Conservation (phyloP, 208 protist genomes). For the Crithidia bombi region DNA sequence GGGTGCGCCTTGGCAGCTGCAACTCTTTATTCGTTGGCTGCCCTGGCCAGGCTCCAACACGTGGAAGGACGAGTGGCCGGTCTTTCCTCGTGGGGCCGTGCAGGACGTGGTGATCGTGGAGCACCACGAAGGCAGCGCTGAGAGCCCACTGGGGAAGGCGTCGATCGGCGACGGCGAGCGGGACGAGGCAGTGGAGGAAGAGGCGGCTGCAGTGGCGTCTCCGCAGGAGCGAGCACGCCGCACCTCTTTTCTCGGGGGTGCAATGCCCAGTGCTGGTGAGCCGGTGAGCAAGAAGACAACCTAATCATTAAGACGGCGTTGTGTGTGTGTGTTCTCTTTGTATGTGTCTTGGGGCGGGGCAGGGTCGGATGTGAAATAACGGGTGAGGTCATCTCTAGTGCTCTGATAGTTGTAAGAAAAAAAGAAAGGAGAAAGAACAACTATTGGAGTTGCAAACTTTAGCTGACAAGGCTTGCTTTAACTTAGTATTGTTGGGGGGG, state of each 20-base stretch:
- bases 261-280: slow-evolving; percentile 1
- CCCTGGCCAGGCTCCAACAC: slow-evolving; percentile 55
- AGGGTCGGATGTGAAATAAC: too few species aligned
- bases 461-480: too few species aligned
- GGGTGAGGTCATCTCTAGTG: too few species aligned
- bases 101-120: slow-evolving; percentile 22
- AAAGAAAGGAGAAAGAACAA: too few species aligned
- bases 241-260: not conserved
- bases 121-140: not conserved
- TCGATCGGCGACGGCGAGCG: not conserved
- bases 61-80: slow-evolving; percentile 14
- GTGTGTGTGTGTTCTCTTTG: too few species aligned
- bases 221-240: not conserved
- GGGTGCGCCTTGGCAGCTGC: slow-evolving; percentile 81
- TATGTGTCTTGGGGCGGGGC: too few species aligned
- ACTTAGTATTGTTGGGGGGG: too few species aligned
- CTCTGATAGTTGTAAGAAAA: too few species aligned
- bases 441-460: too few species aligned
- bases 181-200: not conserved
- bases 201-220: not conserved
- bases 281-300: slow-evolving; percentile 1
- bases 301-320: not conserved
- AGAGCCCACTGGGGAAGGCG: not conserved
- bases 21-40: slow-evolving; percentile 80
- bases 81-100: not conserved